Evolutionary conservation across 2,329 filamentous ascomycete species (phyloP), one percentile per base, ranked within the genome.

Genomic region (Elsinoe arachidis): DNA sequence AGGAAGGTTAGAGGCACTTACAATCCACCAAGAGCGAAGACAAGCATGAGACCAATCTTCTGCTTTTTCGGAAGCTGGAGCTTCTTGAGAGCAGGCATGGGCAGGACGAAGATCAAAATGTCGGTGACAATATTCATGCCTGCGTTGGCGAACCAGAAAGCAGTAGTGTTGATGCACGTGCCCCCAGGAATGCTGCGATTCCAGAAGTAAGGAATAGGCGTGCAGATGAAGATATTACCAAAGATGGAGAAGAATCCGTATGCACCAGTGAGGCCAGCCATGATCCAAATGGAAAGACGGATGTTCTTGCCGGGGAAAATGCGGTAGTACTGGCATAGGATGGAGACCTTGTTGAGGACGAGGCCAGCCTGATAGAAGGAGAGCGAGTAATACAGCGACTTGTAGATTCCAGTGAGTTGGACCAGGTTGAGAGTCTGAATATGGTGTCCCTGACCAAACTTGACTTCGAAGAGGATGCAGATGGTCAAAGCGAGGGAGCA

Each of bases 271-370:
- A 71, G 62, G 1, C 56, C 63, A 49, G 71, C 67, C 4, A 68
- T 33, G 11, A 60, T 62, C 17, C 63, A 67, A 41, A 67, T 63
- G 12, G 60, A 58, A 14, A 70, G 61, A 5, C 71, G 69, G 64
- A 73, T 73, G 12, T 62, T 63, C 12, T 63, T 66, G 5, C 70
- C 71, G 7, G 70, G 71, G 56, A 78, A 78, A 26, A 78, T 70
- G n/a, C 73, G 73, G 15, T 74, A 69, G 59, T 78, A 78, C 60
- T 77, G 76, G 55, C 78, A 66, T 3, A 78, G 63, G 37, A 78
- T 76, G 0, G 74, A 75, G 7, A 72, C 66, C 64, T 77, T 77
- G 26, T 72, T 73, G 57, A 68, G 69, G 15, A 64, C 66, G 34
- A 73, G 61, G 5, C 67, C 69, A 17, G 70, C 59, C 56, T 73